Evolutionary conservation across 2,329 filamentous ascomycete genomes (phyloP).

Genomic region (Fusarium siculi): DNA sequence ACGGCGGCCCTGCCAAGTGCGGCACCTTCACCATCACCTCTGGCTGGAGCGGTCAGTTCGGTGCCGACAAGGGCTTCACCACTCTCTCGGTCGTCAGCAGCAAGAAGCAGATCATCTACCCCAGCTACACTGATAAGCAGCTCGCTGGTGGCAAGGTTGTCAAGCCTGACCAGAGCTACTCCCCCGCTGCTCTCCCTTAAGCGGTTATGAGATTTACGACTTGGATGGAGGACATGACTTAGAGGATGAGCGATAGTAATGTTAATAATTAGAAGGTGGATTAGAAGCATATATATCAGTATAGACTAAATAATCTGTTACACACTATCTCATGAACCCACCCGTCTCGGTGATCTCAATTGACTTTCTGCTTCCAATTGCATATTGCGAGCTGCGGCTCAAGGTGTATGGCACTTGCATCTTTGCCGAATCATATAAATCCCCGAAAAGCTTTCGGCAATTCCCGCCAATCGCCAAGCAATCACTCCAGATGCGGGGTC

Average conservation of each 20-base stretch:
- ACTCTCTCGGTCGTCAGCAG: slow-evolving; percentile 59
- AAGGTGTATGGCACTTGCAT: too few species aligned
- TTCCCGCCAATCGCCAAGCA: neutral
- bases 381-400: rapidly evolving
- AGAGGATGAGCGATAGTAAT: neutral
- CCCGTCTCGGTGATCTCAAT: neutral
- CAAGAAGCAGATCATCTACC: slow-evolving; percentile 59
- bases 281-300: neutral
- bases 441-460: neutral
- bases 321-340: neutral
- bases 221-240: neutral
- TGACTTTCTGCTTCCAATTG: rapidly evolving
- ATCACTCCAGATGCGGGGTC: neutral
- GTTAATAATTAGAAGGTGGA: neutral
- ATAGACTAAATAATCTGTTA: slow-evolving; percentile 1
- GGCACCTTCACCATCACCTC: slow-evolving; percentile 62
- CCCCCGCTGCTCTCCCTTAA: slow-evolving; percentile 43
- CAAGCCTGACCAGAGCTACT: slow-evolving; percentile 60
- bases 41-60: slow-evolving; percentile 67
- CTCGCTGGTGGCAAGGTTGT: slow-evolving; percentile 57
- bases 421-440: too few species aligned
- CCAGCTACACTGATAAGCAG: slow-evolving; percentile 63
- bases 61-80: slow-evolving; percentile 62
- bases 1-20: slow-evolving; percentile 56
- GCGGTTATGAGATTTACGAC: neutral